Conservation (phyloP, 2,329 filamentous ascomycete genomes). For the Xylaria sp. region DNA sequence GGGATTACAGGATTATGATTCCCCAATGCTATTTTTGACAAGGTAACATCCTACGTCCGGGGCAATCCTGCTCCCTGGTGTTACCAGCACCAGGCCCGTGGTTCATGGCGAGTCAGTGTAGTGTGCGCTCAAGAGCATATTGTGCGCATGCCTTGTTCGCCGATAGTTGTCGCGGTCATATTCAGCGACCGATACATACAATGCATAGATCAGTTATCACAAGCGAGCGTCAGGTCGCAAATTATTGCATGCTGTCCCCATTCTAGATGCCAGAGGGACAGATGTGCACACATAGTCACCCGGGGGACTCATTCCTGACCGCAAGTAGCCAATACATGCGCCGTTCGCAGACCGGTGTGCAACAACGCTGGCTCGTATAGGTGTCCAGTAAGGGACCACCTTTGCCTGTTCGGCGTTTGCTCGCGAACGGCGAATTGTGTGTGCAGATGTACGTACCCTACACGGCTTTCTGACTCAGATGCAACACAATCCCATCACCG, state of each 20-base stretch:
- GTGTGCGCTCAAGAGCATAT: neutral
- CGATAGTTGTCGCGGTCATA: neutral
- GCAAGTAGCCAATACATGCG: conserved; percentile 37
- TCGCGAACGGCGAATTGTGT: conserved; percentile 16
- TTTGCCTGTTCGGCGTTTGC: conserved; percentile 34
- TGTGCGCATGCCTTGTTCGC: neutral
- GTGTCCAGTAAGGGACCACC: conserved; percentile 23
- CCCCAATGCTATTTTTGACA: conserved; percentile 31
- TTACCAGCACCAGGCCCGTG: conserved; percentile 24
- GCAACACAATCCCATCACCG: conserved; percentile 33
- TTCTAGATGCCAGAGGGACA: conserved; percentile 10
- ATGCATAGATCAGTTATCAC: neutral
- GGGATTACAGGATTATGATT: conserved; percentile 29
- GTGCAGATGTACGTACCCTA: conserved; percentile 28
- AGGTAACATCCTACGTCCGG: conserved; percentile 19
- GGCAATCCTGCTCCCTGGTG: conserved; percentile 21
- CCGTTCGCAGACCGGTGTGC: conserved; percentile 34
- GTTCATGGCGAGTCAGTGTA: conserved; percentile 10
- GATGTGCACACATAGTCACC: conserved; percentile 8
- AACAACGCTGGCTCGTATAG: conserved; percentile 33
- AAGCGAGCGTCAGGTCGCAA: conserved; percentile 13
- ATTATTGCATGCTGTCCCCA: conserved; percentile 15
- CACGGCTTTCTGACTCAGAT: conserved; percentile 39
- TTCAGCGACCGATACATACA: neutral
- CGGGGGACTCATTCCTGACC: conserved; percentile 33